Evolutionary conservation across 2,329 filamentous ascomycete species (phyloP), one percentile per base, ranked within the genome.

Genomic region (Monilinia vaccinii-corymbosi): DNA sequence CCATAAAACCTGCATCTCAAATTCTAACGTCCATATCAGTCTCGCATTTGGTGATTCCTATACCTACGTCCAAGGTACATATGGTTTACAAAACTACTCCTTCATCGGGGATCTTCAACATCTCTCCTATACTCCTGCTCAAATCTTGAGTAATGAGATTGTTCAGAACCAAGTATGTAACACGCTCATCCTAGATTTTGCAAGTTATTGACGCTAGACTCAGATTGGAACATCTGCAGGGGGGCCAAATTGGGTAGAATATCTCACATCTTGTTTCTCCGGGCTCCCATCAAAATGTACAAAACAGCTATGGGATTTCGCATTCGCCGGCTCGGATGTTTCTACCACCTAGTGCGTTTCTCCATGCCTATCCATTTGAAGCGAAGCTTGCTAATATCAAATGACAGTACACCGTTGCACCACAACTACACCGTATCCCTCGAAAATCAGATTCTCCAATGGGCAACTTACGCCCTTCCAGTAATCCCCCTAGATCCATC

Each of bases 41-140:
- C 69, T 80, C 38, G 76, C 77, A 4, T 80, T 80, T 56, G 78
- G 78, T 2, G 77, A 80, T 60, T 79, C 76, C 0, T 80, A 79
- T 64, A 79, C 79, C 1, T 83, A 75, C 59, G 74, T 81, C 0
- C 79, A 82, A 71, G 81, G 80, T 11, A 78, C 76, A 0, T 68
- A 74, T n/a, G 80, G 80, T 4, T 75, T 72, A 36, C 71, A 75
- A 57, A 78, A 81, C 61, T 81, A 73, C 65, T 79, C 76, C 58
- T 83, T 81, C 70, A 81, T 83, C 49, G 79, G 78, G n/a, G 77
- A 80, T 62, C 72, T 74, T 50, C 70, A 78, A n/a, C 72, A 80
- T 60, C 74, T 77, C 36, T 70, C 73, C 31, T 82, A 77, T 64
- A 75, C 75, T 0, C 69, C 76, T 0, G 58, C 72, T 9, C 69